Evolutionary conservation across 116 monocot genomes (phyloP), one percentile per base, ranked within the genome.

Genomic region (Zostera marina): DNA sequence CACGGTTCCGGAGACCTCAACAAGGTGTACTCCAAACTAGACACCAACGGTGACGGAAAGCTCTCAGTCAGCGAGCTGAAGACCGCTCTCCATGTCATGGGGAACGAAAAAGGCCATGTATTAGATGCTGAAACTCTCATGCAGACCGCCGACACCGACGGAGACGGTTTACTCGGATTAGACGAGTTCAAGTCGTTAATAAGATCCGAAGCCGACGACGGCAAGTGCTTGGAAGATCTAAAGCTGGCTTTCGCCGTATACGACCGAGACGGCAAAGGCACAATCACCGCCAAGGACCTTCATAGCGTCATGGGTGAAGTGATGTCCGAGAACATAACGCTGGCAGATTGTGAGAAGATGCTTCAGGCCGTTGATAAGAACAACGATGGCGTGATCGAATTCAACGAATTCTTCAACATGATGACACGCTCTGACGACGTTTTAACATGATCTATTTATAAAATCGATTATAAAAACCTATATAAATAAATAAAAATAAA

Each of bases 141-240:
- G 58, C 3, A 16, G 41, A 3, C 40, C 41, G 58, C 42, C 15
- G 42, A 59, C 15, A 16, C 41, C 15, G 15, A 59, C 42, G 58
- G 42, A 8, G 58, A 59, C 58, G 58, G 58, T 11, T 59, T 15
- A 17, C 41, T 59, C 8, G 11, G 16, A 11, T 42, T 41, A 13
- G 58, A 59, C 41, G 58, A 41, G 58, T 59, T 59, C 40, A 17
- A 25, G 41, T n/a, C 11, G 41, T 39, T 59, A 16, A 59, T 41
- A 8, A 8, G 42, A 41, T 41, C 41, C 16, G 58, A 42, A 19
- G 1, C 11, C 19, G 55, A 55, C 55, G 55, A 38, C 8, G 25
- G 2, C 55, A 55, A 38, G 55, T 55, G 55, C 22, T 0, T 55
- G 55, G 55, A 55, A 25, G 55, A 55, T 44, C 22, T 59, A 43